These are phyloP conservation scores for Tephrocybe sp. DNA, from an alignment of 768 basidiomycete species.

Conservation along the genomic window DNA sequence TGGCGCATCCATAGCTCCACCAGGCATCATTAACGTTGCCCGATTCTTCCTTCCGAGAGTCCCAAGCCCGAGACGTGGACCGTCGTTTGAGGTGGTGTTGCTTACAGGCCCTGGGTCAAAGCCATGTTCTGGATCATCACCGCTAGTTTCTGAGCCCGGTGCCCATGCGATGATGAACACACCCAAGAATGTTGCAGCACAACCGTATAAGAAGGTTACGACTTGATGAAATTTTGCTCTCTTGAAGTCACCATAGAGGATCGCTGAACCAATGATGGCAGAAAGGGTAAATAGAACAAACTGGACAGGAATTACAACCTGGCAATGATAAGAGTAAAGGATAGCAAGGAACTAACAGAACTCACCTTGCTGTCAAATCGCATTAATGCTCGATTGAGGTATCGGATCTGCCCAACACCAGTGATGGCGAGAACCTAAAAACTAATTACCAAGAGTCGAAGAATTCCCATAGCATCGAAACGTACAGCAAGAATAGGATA, in stretches of 20 bases:
- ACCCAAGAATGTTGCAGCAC: constrained; percentile 85
- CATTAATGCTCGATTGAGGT: constrained; percentile 86
- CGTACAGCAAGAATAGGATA: constrained; percentile 74
- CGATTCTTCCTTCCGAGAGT: constrained; percentile 40
- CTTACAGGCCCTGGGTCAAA: constrained; percentile 19
- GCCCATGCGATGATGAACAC: constrained; percentile 86
- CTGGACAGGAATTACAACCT: constrained; percentile 93
- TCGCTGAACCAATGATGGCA: constrained; percentile 89
- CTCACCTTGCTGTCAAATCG: constrained; percentile 88
- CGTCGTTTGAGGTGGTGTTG: constrained; percentile 20
- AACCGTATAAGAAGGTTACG: constrained; percentile 84
- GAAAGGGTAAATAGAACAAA: constrained; percentile 95
- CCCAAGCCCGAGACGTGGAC: constrained; percentile 28
- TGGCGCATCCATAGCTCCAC: constrained; percentile 42
- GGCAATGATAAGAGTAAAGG: constrained; percentile 1
- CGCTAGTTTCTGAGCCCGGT: constrained; percentile 29
- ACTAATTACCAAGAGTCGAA: constrained; percentile 10
- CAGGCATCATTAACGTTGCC: constrained; percentile 50
- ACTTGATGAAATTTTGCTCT: constrained; percentile 79
- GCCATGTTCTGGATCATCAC: constrained; percentile 30
- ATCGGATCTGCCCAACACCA: constrained; percentile 82
- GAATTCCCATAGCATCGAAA: background rate
- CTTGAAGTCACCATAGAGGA: constrained; percentile 93
- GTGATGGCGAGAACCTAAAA: constrained; percentile 66
- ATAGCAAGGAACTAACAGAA: constrained; percentile 1